Base-by-base conservation (phyloP, 2,329 filamentous ascomycete genomes). In the Myriosclerotinia duriaeana region DNA sequence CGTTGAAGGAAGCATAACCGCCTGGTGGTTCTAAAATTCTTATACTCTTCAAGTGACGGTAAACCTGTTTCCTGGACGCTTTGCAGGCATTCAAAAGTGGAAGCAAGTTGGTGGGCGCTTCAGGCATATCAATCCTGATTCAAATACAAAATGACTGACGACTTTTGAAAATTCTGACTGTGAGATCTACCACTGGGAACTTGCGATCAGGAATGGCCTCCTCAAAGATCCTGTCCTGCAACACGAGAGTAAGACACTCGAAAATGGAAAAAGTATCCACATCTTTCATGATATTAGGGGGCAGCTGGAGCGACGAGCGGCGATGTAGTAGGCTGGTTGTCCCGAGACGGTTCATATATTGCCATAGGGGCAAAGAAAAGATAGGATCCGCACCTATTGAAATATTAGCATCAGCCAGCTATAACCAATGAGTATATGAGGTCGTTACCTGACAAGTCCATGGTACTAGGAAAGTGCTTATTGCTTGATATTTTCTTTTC, bases 81-180 rank as follows among this genome's bases (percentile, higher is more conserved):
- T 50, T 17, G 20, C 58, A 60, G 5, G 44, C 58, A 26, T 60
- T 26, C 15, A 60, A 34, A 12, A 60, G 34, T 20, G 58, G 58
- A 14, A 50, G 34, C 15, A 50, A 38, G n/a, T 50, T 34, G 20
- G 7, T 34, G 20, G 7, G 46, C 17, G 20, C 20, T 26, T 34
- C 14, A 17, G 44, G 34, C 12, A 50, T 38, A 1, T 50, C 14
- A 12, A n/a, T 22, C 1, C 36, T 7, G 30, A 60, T 50, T 11
- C 22, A n/a, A 38, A 60, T 0, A 34, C 17, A 5, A 17, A 26
- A 26, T 6, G 12, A 9, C 30, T 2, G 0, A 12, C 7, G 4
- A 7, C 26, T 1, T 1, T 2, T 1, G n/a, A 5, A 0, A 5
- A 60, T 6, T n/a, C 2, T 1, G 20, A 60, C 26, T 20, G 17